Evolutionary conservation across 1,284 basidiomycete species (phyloP).

Genomic region (Apiotrichum domesticum): DNA sequence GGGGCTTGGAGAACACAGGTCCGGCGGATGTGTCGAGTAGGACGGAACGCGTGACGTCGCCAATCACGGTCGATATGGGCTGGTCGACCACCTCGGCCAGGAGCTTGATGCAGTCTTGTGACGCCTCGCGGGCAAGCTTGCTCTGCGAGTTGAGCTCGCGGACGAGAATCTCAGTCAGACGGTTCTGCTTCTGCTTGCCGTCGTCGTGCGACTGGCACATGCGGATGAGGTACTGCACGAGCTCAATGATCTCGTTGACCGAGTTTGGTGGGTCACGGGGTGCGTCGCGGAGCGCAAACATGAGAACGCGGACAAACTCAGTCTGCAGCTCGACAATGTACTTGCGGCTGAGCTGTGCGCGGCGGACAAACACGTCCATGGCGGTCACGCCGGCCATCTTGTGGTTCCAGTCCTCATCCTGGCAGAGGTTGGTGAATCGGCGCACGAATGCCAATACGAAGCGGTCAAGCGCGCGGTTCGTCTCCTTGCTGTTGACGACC

Average conservation of each 20-base stretch:
- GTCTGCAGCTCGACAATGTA: conserved; percentile 86
- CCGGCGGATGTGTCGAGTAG: conserved; percentile 57
- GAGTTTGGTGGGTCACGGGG: conserved; percentile 83
- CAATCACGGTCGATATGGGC: conserved; percentile 69
- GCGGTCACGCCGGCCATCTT: conserved; percentile 83
- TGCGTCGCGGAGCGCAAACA: conserved; percentile 94
- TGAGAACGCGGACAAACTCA: conserved; percentile 82
- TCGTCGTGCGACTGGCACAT: conserved; percentile 56
- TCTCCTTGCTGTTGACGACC: conserved; percentile 52
- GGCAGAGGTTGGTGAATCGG: conserved; percentile 74
- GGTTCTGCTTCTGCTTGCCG: conserved; percentile 40
- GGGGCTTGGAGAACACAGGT: conserved; percentile 90
- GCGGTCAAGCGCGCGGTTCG: conserved; percentile 46
- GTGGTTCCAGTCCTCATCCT: conserved; percentile 79
- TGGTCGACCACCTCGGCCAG: conserved; percentile 70
- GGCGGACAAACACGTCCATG: conserved; percentile 68
- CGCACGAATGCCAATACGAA: conserved; percentile 71
- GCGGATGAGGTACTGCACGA: conserved; percentile 69
- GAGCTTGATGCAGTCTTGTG: conserved; percentile 74
- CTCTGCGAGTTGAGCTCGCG: conserved; percentile 85
- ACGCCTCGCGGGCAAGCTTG: conserved; percentile 74
- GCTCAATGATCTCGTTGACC: conserved; percentile 70
- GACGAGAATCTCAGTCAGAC: conserved; percentile 78
- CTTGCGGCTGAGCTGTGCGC: conserved; percentile 63
- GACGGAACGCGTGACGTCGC: conserved; percentile 73